These are phyloP conservation scores for Trypanosomatidae sp. DNA, from an alignment of 208 protist genomes.

Conservation along the genomic window DNA sequence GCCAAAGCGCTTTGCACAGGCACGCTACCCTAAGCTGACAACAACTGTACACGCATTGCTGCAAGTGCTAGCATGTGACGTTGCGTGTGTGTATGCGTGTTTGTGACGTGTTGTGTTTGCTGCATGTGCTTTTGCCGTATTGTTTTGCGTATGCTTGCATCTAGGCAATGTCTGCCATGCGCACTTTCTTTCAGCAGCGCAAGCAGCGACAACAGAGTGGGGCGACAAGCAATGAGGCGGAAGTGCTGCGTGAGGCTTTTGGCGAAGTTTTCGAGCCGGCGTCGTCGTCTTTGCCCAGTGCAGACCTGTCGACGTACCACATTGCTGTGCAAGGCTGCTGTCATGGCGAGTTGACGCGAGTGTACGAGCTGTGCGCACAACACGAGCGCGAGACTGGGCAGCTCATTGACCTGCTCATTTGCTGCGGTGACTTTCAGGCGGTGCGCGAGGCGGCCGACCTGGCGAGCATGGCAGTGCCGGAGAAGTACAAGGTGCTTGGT, in stretches of 20 bases:
- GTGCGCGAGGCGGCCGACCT: conserved; percentile 90
- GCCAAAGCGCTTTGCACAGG: too few relatives aligned
- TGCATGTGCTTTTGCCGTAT: too few relatives aligned
- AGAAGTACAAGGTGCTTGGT: conserved; percentile 90
- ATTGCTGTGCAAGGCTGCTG: conserved; percentile 96
- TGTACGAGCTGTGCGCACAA: conserved; percentile 87
- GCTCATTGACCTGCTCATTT: conserved; percentile 95
- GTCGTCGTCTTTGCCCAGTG: conserved; percentile 6
- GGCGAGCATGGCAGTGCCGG: conserved; percentile 88
- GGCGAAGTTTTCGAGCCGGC: neutral
- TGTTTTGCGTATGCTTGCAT: too few relatives aligned
- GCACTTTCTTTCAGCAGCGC: too few relatives aligned
- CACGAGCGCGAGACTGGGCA: conserved; percentile 65
- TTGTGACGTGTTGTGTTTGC: too few relatives aligned
- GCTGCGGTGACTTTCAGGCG: conserved; percentile 97
- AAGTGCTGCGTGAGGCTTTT: neutral
- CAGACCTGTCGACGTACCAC: conserved; percentile 30
- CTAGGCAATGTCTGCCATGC: too few relatives aligned
- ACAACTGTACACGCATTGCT: too few relatives aligned
- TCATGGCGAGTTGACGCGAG: conserved; percentile 95
- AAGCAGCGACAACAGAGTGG: too few relatives aligned
- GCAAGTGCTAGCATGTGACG: too few relatives aligned
- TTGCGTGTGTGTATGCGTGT: too few relatives aligned
- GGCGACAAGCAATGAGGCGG: too few relatives aligned
- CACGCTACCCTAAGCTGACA: too few relatives aligned